A percentile compares a stretch with the other conserved stretches of the same genome.
Conservation (phyloP, 495 filamentous ascomycete genomes). For the Rusavskia elegans region DNA sequence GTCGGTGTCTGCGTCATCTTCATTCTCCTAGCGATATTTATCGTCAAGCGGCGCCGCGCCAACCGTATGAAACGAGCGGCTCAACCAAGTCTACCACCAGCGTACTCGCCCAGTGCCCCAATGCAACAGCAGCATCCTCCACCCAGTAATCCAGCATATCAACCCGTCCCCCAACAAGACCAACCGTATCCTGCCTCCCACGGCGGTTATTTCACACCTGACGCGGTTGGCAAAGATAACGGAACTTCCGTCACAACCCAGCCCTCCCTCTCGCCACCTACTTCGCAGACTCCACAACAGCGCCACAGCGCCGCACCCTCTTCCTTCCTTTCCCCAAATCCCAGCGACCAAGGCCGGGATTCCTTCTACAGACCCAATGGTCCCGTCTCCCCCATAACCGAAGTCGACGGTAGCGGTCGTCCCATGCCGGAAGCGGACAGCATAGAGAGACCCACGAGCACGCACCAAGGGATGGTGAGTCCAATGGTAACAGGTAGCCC, state of each 20-base stretch:
- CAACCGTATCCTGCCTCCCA: neutral
- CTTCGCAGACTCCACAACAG: neutral
- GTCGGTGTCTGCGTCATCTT: neutral
- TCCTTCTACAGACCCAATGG: neutral
- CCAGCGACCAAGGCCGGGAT: neutral
- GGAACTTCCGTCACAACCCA: neutral
- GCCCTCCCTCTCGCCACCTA: neutral
- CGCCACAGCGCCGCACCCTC: neutral
- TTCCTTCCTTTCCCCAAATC: neutral
- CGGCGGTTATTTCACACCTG: neutral
- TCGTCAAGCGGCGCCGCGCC: slow-evolving; percentile 3
- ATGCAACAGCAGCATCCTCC: neutral
- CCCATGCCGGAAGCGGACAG: neutral
- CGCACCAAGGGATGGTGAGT: neutral
- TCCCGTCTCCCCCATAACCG: slow-evolving; percentile 1
- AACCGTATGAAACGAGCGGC: neutral
- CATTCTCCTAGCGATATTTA: slow-evolving; percentile 1
- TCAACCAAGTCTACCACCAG: neutral
- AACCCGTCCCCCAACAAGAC: slow-evolving; percentile 8
- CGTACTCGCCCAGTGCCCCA: slow-evolving; percentile 1
- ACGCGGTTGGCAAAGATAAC: neutral
- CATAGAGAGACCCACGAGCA: neutral
- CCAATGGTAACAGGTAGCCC: neutral
- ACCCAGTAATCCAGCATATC: slow-evolving; percentile 2
- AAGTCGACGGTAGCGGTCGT: slow-evolving; percentile 3